Evolutionary conservation across 371 early-diverging fungal species (phyloP).

Genomic region (Mucor lusitanicus): DNA sequence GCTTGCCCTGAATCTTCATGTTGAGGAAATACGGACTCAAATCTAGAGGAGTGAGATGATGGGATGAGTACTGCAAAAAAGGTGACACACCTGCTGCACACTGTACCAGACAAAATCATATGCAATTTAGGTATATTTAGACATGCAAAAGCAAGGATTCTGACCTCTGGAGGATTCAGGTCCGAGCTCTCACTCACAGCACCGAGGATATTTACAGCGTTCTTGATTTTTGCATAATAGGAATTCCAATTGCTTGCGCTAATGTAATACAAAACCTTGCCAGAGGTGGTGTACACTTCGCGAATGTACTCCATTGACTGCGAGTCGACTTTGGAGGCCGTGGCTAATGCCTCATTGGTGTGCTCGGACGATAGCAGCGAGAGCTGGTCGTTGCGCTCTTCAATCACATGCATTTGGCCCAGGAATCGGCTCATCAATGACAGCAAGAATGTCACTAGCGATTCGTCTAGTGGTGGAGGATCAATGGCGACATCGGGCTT

Average conservation of each 20-base stretch:
- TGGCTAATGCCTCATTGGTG: constrained; percentile 30
- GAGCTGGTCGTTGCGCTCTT: constrained; percentile 51
- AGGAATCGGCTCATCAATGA: constrained; percentile 65
- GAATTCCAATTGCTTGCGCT: constrained; percentile 81
- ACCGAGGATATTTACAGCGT: constrained; percentile 27
- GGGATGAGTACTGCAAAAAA: constrained; percentile 4
- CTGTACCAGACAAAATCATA: constrained; percentile 34
- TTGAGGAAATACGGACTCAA: constrained; percentile 62
- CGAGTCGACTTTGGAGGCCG: constrained; percentile 22
- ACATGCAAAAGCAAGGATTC: constrained; percentile 37
- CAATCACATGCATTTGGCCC: constrained; percentile 43
- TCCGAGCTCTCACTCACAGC: constrained; percentile 27
- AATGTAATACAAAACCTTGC: constrained; percentile 73
- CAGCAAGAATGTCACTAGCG: constrained; percentile 65
- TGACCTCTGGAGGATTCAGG: constrained; percentile 31
- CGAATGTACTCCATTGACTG: constrained; percentile 44
- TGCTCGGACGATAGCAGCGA: constrained; percentile 30
- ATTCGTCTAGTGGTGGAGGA: constrained; percentile 79
- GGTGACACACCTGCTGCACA: neutral
- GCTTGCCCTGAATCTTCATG: constrained; percentile 68
- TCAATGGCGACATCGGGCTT: constrained; percentile 37
- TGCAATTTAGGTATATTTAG: constrained; percentile 28
- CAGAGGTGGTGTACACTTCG: constrained; percentile 64
- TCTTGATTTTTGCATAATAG: constrained; percentile 65
- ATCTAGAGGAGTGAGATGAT: too few species aligned